Conservation (phyloP, 2,329 filamentous ascomycete species). For the Epichloe uncinata region DNA sequence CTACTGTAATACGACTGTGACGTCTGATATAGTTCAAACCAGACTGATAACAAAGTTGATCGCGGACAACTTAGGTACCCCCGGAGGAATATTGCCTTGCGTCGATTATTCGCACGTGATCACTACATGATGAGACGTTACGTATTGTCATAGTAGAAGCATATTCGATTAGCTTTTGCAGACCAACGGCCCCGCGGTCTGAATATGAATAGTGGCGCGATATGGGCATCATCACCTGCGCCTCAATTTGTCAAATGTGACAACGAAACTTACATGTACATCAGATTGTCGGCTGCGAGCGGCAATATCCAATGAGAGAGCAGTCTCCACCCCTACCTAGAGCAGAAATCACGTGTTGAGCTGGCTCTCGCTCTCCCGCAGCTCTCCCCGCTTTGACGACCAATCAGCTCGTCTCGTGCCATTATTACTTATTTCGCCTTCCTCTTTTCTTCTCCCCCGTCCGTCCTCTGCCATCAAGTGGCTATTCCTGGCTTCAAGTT, state of each 20-base stretch:
- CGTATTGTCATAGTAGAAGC: too few species aligned
- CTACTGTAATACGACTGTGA: constrained; percentile 26
- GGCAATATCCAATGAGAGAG: not conserved
- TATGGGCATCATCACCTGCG: constrained; percentile 1
- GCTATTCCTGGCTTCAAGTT: constrained; percentile 1
- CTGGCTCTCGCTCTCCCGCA: constrained; percentile 2
- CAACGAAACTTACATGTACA: not conserved
- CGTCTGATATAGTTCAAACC: constrained; percentile 20
- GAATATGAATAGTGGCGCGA: too few species aligned
- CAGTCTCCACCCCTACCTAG: not conserved
- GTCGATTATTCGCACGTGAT: too few species aligned
- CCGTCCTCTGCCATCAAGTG: not conserved
- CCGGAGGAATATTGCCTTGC: constrained; percentile 9
- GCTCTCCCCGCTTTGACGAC: constrained; percentile 15
- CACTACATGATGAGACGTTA: too few species aligned
- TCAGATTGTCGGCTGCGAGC: not conserved
- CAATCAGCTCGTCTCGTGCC: constrained; percentile 18
- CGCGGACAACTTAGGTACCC: constrained; percentile 16
- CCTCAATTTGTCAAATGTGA: not conserved
- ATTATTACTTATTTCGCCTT: not conserved
- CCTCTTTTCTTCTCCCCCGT: not conserved
- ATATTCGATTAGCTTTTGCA: too few species aligned
- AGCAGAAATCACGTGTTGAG: constrained; percentile 4
- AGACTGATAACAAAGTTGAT: constrained; percentile 15
- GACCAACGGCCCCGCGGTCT: too few species aligned